These are phyloP conservation scores for Dichotomocladium elegans DNA, from an alignment of 371 early-diverging fungal genomes.

Conservation along the genomic window DNA sequence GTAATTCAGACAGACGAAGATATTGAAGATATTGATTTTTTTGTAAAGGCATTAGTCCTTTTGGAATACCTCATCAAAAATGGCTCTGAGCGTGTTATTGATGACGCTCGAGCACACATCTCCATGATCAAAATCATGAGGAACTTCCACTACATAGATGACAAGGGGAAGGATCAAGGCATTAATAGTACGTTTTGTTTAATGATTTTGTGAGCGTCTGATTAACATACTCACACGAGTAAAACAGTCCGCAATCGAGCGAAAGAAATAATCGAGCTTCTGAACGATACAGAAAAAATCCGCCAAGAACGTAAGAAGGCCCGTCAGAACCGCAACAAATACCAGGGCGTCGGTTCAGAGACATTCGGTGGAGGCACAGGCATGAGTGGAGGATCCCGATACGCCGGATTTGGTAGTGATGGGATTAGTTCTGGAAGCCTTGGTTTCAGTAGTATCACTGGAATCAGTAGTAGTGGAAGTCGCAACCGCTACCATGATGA, in stretches of 20 bases:
- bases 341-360: conserved; percentile 71
- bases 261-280: conserved; percentile 82
- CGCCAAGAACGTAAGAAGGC: conserved; percentile 87
- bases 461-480: conserved; percentile 21
- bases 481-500: conserved; percentile 28
- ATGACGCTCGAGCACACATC: conserved; percentile 79
- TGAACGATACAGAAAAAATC: conserved; percentile 72
- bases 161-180: conserved; percentile 95
- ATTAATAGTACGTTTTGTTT: conserved; percentile 72
- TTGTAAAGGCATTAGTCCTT: conserved; percentile 74
- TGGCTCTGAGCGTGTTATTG: conserved; percentile 90
- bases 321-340: conserved; percentile 83
- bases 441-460: conserved; percentile 15
- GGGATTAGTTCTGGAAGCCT: conserved; percentile 22
- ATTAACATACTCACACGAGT: neutral
- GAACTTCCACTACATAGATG: conserved; percentile 83
- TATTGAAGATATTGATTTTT: too few species aligned
- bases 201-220: neutral
- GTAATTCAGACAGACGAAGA: too few species aligned
- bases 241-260: conserved; percentile 83
- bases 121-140: conserved; percentile 80
- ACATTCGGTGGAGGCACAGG: conserved; percentile 25
- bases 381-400: conserved; percentile 6
- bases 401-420: conserved; percentile 48
- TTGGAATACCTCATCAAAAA: conserved; percentile 94